These are phyloP conservation scores for Chlamydomonas sp. DNA, from an alignment of 139 green algal species.

Conservation along the genomic window DNA sequence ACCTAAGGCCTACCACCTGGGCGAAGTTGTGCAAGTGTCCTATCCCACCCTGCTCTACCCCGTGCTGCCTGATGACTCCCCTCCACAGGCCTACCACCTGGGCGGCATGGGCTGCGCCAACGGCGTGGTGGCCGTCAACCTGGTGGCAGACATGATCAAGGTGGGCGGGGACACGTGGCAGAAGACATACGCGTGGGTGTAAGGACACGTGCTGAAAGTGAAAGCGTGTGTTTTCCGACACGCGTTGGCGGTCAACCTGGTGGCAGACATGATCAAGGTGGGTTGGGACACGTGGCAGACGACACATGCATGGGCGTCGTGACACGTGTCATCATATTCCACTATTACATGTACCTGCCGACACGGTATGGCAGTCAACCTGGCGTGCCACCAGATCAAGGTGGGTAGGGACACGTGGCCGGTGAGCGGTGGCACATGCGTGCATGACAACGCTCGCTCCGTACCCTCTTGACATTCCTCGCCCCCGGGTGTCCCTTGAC, in stretches of 20 bases:
- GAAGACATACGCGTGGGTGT: background rate
- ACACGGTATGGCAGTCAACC: constrained; percentile 64
- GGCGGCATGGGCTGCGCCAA: constrained; percentile 87
- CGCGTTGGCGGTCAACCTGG: constrained; percentile 71
- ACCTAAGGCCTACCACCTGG: no score
- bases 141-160: constrained; percentile 77
- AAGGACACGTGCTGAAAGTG: no score
- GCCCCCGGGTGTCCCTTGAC: no score
- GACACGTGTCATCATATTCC: no score
- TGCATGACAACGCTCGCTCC: no score
- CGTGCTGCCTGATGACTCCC: no score
- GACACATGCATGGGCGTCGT: background rate
- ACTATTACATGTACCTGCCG: no score
- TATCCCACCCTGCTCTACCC: no score
- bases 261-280: constrained; percentile 72
- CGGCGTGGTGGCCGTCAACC: constrained; percentile 78
- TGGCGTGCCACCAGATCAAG: constrained; percentile 76
- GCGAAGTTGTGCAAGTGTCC: no score
- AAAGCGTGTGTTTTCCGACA: background rate
- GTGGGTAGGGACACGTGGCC: background rate
- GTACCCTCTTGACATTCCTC: no score
- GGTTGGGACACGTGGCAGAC: background rate
- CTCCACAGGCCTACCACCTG: constrained; percentile 55
- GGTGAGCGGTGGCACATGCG: background rate
- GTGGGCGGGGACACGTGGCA: background rate